Percentiles rank a stretch among this genome's conserved stretches.
Evolutionary conservation across 352 stramenopile genomes (phyloP).

Genomic region (Pythium utonaiense): DNA sequence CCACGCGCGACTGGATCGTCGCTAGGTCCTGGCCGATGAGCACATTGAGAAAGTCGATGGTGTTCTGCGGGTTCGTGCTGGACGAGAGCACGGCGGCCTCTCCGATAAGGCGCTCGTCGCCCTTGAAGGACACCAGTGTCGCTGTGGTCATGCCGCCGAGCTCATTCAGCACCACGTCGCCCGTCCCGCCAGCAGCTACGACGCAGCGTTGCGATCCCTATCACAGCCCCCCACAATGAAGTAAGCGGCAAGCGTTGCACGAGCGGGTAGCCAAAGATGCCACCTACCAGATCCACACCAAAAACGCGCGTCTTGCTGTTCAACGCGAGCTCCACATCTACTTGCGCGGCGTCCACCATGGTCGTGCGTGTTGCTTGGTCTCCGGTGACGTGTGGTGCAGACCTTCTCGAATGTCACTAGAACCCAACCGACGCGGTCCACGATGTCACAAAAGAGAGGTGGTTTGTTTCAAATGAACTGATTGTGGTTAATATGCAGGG

Average conservation of each 20-base stretch:
- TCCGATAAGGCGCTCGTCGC: conserved; percentile 77
- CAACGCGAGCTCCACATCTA: conserved; percentile 15
- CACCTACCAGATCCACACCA: conserved; percentile 76
- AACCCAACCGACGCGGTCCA: no score
- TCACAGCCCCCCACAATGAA: neutral
- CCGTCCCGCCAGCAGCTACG: conserved; percentile 47
- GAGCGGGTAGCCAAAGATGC: neutral
- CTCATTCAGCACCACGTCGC: conserved; percentile 87
- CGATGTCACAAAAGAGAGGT: no score
- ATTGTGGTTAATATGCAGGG: no score
- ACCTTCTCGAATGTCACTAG: conserved; percentile 16
- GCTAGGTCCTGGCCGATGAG: conserved; percentile 55
- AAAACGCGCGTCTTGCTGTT: conserved; percentile 39
- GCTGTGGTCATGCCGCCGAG: conserved; percentile 85
- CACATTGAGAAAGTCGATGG: conserved; percentile 62
- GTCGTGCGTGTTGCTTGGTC: neutral
- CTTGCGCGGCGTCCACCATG: conserved; percentile 17
- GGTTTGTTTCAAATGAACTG: no score
- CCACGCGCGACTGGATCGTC: conserved; percentile 38
- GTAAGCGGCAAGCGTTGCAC: conserved; percentile 9
- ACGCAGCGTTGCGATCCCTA: conserved; percentile 76
- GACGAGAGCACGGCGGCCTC: conserved; percentile 83
- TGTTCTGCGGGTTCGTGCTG: conserved; percentile 84
- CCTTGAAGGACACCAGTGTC: conserved; percentile 86
- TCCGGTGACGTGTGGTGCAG: neutral